Base-by-base conservation (phyloP, 768 basidiomycete species). In the Amanita polypyramis region DNA sequence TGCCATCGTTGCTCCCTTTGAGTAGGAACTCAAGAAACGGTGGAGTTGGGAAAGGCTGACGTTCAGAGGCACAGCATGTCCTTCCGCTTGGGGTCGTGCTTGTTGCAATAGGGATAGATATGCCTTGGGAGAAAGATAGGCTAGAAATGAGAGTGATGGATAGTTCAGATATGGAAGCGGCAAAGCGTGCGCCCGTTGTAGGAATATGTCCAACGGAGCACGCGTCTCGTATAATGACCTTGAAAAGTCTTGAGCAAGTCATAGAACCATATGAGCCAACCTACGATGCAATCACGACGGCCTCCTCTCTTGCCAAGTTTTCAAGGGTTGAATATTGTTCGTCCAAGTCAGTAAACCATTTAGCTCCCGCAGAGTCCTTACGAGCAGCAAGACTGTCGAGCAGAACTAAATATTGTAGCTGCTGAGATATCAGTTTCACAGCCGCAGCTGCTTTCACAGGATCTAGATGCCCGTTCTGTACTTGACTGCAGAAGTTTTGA, bases 301-400 rank as follows among this genome's bases (percentile, higher is more conserved):
- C 77, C 61, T 86, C 84, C 10, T 57, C 66, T 52, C 62, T 67
- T 1, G 80, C 74, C 49, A 84, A 64, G 7, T 56, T 60, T 52
- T 76, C 74, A 2, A 78, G 59, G 29, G 68, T 65, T 20, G 71
- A 65, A 48, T 70, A 72, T 15, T 85, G 62, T 27, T 70, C 61
- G 54, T 82, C 80, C 4, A 80, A 64, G 51, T 80, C 81, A 46
- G 70, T 76, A 59, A 90, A 89, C 88, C 88, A 90, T 45, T 77
- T 70, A 34, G 83, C 70, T 1, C 85, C 84, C 32, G 72, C 74
- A 40, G 76, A 75, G 21, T 79, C 76, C 50, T 76, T 76, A 47
- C 72, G 67, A 10, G 69, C 65, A 0, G 87, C 86, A 12, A 90
- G 64, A 15, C 70, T 69, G 55, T 91, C 88, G 9, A 89, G 66